Conservation (phyloP, 257 asterid species). For the Solanum tarijense region DNA sequence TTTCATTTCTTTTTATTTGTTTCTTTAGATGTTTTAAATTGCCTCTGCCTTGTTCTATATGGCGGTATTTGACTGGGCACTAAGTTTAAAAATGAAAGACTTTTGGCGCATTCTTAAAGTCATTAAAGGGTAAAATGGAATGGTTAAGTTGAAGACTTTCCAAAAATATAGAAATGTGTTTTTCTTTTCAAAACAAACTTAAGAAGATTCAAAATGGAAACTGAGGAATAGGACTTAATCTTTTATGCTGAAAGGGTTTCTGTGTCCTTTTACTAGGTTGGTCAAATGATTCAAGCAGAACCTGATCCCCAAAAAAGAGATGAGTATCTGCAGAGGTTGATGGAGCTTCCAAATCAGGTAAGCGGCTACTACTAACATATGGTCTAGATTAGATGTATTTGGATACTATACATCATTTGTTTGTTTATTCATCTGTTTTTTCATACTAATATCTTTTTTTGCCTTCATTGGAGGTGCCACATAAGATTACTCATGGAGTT, state of each 20-base stretch:
- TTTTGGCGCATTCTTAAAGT: background rate
- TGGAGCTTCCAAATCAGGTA: constrained; percentile 94
- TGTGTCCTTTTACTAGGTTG: constrained; percentile 43
- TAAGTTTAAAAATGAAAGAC: background rate
- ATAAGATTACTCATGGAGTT: background rate
- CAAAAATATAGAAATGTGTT: background rate
- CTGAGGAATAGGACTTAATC: background rate
- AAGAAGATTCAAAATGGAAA: background rate
- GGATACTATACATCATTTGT: background rate
- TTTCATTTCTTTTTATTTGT: background rate
- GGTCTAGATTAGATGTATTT: background rate
- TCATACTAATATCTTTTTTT: background rate
- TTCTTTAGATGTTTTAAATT: background rate
- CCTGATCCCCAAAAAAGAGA: constrained; percentile 85
- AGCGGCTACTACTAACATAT: background rate
- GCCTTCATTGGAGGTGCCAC: background rate
- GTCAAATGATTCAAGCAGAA: constrained; percentile 92
- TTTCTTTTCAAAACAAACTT: background rate
- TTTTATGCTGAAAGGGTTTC: background rate
- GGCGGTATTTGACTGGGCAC: background rate
- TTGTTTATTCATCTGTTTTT: background rate
- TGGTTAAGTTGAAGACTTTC: background rate
- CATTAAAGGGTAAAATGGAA: background rate
- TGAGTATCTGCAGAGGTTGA: constrained; percentile 81
- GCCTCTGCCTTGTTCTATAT: background rate